These are phyloP conservation scores for Thraustotheca clavata DNA, from an alignment of 352 stramenopile genomes.

Conservation along the genomic window DNA sequence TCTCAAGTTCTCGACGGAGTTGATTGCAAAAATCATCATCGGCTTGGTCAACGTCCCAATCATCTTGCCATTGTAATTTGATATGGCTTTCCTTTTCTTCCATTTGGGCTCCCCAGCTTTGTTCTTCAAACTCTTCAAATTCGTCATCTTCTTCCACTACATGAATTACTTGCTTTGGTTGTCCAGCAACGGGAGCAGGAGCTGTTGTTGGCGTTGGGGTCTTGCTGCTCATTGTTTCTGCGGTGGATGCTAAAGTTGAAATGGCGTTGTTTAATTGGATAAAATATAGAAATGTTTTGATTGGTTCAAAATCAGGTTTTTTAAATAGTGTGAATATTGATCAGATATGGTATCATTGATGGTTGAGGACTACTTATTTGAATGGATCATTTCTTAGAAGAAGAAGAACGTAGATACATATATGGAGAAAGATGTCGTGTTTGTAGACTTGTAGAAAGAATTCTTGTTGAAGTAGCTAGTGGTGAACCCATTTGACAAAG, in stretches of 20 bases:
- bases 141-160: constrained; percentile 84
- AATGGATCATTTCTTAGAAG: too few species aligned
- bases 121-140: constrained; percentile 85
- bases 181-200: background rate
- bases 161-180: constrained; percentile 39
- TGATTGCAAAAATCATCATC: constrained; percentile 91
- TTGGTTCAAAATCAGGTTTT: background rate
- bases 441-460: too few species aligned
- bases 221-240: constrained; percentile 21
- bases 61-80: constrained; percentile 90
- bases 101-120: constrained; percentile 55
- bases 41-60: constrained; percentile 89
- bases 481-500: constrained; percentile 1
- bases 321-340: background rate
- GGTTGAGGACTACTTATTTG: too few species aligned
- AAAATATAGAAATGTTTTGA: background rate
- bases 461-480: too few species aligned
- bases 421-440: too few species aligned
- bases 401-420: too few species aligned
- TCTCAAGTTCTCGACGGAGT: constrained; percentile 82
- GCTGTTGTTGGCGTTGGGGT: constrained; percentile 1
- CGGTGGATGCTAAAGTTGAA: background rate
- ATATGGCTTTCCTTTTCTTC: constrained; percentile 78
- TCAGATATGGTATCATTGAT: background rate
- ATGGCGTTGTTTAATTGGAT: background rate